These are phyloP conservation scores for Lasiodiplodia citricola DNA, from an alignment of 2,329 filamentous ascomycete species.

Conservation along the genomic window DNA sequence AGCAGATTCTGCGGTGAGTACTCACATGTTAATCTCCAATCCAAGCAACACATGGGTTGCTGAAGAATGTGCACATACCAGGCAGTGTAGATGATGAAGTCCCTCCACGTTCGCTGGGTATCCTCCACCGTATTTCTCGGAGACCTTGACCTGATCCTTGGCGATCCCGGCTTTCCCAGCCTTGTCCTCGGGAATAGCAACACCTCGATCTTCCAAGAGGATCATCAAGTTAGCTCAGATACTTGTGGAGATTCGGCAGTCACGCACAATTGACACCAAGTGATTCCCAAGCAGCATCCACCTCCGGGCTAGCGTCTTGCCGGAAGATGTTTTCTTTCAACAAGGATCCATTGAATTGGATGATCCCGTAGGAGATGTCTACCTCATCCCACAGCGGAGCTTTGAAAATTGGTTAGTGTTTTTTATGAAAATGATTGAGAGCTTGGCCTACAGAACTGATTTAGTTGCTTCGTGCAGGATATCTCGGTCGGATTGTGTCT, in stretches of 20 bases:
- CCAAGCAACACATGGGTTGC: not conserved
- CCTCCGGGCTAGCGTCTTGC: conserved; percentile 54
- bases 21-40: not conserved
- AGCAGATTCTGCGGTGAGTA: conserved; percentile 57
- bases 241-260: conserved; percentile 57
- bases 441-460: conserved; percentile 37
- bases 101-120: conserved; percentile 64
- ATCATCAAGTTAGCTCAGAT: conserved; percentile 59
- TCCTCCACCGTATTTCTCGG: conserved; percentile 62
- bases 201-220: conserved; percentile 55
- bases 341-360: conserved; percentile 63
- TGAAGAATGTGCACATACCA: conserved; percentile 47
- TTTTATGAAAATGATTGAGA: not conserved
- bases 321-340: conserved; percentile 61
- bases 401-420: conserved; percentile 26
- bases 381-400: conserved; percentile 48
- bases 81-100: conserved; percentile 63
- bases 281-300: conserved; percentile 63
- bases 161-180: conserved; percentile 58
- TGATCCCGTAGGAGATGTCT: conserved; percentile 47
- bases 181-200: conserved; percentile 57
- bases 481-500: conserved; percentile 31
- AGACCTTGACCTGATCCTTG: conserved; percentile 61
- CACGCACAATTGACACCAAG: conserved; percentile 58
- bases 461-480: conserved; percentile 38